Base-by-base conservation (phyloP, 257 asterid species). In the Schizonepeta tenuifolia region DNA sequence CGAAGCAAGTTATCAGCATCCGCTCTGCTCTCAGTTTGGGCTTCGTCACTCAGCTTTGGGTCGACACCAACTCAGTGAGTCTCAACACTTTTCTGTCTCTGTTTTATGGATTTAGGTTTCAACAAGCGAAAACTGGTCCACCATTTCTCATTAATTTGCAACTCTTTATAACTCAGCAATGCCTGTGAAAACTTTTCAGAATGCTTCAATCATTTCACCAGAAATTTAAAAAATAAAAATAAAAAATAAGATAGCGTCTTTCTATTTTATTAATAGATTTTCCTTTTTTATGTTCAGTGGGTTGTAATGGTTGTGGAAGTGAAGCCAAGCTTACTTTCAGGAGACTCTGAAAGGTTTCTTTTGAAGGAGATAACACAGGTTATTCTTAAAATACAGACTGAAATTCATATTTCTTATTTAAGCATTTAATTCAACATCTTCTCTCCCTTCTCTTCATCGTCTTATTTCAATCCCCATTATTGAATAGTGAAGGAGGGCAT, bases 1-100 rank as follows among this genome's bases (percentile, higher is more conserved):
- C 96, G 0, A 89, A 89, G 83, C 96, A 89, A 82, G 96, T 89
- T 17, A 87, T 89, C 81, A 80, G 89, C 80, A 79, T 85, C 70
- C 72, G 80, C 9, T 87, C 96, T 33, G 96, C 96, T 67, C 80
- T 85, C 66, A 69, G 73, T 72, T 78, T 89, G 44, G 96, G 96
- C 7, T 87, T 80, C 66, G 84, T 85, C 47, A 83, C 93, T n/a
- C 91, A 89, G 86, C 90, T 89, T 43, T 89, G 93, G 93, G 86
- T 89, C 33, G 87, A 89, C 70, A 61, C 85, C 7, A 69, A 56
- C 41, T 77, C 96, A n/a, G 96, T 89, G 75, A 87, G 92, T 79
- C 49, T 7, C 54, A 59, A n/a, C 31, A 64, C 24, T 6, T 7
- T 43, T 10, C 36, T 24, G 17, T 17, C 51, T 59, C 47, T 47